These are phyloP conservation scores for Fomes fomentarius DNA, from an alignment of 1,284 basidiomycete genomes.

Conservation along the genomic window DNA sequence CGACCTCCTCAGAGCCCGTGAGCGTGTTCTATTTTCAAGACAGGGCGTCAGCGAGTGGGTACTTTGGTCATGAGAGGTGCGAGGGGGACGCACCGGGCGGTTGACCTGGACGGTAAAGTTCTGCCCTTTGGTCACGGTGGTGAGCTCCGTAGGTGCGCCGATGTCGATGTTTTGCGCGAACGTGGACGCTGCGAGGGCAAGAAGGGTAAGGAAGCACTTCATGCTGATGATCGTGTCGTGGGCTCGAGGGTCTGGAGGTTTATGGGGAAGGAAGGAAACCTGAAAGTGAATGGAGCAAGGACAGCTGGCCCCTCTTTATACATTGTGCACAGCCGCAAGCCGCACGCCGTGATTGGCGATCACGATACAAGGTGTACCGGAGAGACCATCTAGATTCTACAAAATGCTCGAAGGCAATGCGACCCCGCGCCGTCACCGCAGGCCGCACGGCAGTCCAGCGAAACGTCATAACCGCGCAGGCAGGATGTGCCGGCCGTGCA, in stretches of 20 bases:
- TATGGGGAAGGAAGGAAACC: background rate
- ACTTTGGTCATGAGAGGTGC: background rate
- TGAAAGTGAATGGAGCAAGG: no score
- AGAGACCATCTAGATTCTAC: background rate
- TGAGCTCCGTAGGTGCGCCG: slow-evolving; percentile 37
- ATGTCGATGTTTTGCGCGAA: slow-evolving; percentile 46
- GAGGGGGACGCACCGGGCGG: slow-evolving; percentile 40
- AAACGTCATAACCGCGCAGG: no score
- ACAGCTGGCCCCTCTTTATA: no score
- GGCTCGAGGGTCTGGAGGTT: background rate
- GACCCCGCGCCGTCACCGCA: no score
- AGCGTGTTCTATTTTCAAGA: no score
- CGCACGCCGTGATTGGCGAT: no score
- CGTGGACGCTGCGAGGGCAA: slow-evolving; percentile 28
- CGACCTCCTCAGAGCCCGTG: background rate
- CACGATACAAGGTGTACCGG: background rate
- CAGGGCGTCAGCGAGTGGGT: background rate
- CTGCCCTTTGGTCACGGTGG: slow-evolving; percentile 38
- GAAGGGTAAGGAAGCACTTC: slow-evolving; percentile 28
- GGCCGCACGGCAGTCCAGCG: no score
- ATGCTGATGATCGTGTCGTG: slow-evolving; percentile 11
- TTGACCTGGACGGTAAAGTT: slow-evolving; percentile 45
- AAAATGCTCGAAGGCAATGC: no score
- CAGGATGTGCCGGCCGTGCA: no score
- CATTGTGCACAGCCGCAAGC: no score